Evolutionary conservation across 768 basidiomycete genomes (phyloP).

Genomic region (Trametes cubensis): DNA sequence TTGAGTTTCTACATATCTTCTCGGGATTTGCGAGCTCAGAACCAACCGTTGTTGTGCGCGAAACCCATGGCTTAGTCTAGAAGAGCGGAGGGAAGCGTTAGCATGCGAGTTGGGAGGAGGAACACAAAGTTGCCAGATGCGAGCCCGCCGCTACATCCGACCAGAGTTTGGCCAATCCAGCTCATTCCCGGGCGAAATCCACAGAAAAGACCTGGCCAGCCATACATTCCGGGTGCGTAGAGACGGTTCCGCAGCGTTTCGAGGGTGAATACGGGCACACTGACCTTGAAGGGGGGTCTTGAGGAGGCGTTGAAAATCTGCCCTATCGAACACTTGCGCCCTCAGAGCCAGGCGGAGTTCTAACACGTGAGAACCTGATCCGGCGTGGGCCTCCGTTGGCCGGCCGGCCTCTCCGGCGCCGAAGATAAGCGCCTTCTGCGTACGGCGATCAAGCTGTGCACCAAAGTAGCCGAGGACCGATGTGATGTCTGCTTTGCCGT

Average conservation of each 20-base stretch:
- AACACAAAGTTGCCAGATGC: slow-evolving; percentile 17
- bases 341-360: slow-evolving; percentile 24
- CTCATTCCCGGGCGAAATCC: slow-evolving; percentile 22
- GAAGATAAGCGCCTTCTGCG: not conserved
- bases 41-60: slow-evolving; percentile 76
- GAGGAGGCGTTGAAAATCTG: slow-evolving; percentile 31
- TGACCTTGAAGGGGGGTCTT: slow-evolving; percentile 41
- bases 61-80: slow-evolving; percentile 73
- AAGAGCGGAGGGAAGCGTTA: slow-evolving; percentile 22
- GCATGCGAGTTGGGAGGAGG: slow-evolving; percentile 18
- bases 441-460: not conserved
- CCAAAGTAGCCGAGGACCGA: not conserved
- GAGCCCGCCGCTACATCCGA: slow-evolving; percentile 32
- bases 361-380: slow-evolving; percentile 20
- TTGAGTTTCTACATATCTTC: not conserved
- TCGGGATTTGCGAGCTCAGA: slow-evolving; percentile 1
- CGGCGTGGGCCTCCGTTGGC: not conserved
- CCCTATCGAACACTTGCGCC: slow-evolving; percentile 14
- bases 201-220: slow-evolving; percentile 16
- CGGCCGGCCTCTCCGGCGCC: slow-evolving; percentile 4
- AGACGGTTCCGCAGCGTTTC: slow-evolving; percentile 28
- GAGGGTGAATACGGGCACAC: slow-evolving; percentile 31
- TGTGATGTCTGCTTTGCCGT: not conserved
- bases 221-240: slow-evolving; percentile 19
- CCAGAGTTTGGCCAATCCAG: slow-evolving; percentile 30